Evolutionary conservation across 192 early-diverging fungal species (phyloP).

Genomic region (Chytriomyces sp.): DNA sequence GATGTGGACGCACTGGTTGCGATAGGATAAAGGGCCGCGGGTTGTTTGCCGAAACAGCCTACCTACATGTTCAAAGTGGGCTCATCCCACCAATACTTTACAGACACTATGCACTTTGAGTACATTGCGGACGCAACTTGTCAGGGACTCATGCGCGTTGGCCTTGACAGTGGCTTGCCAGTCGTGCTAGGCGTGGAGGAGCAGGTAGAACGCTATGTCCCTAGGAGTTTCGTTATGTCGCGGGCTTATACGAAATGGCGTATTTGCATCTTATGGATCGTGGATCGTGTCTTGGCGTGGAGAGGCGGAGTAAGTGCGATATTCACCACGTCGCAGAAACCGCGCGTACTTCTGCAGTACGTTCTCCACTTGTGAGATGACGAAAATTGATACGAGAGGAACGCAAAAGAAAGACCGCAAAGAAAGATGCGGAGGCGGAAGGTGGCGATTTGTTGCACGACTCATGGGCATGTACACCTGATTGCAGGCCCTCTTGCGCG

Average conservation of each 20-base stretch:
- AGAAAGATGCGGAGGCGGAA: too few relatives aligned
- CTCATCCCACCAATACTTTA: background rate
- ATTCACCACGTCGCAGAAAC: too few relatives aligned
- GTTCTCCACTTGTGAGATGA: too few relatives aligned
- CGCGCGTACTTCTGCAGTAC: too few relatives aligned
- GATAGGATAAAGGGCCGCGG: constrained; percentile 95
- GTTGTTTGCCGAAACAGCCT: background rate
- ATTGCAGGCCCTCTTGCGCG: constrained; percentile 68
- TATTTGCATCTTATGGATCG: too few relatives aligned
- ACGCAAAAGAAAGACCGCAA: too few relatives aligned
- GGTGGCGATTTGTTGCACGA: too few relatives aligned
- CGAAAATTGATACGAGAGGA: too few relatives aligned
- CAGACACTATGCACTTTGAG: constrained; percentile 95
- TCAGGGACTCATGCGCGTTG: constrained; percentile 95
- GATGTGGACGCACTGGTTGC: constrained; percentile 89
- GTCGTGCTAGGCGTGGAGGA: constrained; percentile 97
- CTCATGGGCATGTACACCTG: too few relatives aligned
- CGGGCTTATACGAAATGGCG: background rate
- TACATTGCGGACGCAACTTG: constrained; percentile 96
- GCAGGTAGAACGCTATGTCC: constrained; percentile 50
- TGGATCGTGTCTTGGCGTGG: too few relatives aligned
- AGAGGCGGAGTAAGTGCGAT: too few relatives aligned
- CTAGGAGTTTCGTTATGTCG: background rate
- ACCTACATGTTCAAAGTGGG: background rate
- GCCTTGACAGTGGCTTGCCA: constrained; percentile 82